phyloP scores from a whole-genome alignment of 2,329 filamentous ascomycete species.

The Zymoseptoria passerinii region DNA sequence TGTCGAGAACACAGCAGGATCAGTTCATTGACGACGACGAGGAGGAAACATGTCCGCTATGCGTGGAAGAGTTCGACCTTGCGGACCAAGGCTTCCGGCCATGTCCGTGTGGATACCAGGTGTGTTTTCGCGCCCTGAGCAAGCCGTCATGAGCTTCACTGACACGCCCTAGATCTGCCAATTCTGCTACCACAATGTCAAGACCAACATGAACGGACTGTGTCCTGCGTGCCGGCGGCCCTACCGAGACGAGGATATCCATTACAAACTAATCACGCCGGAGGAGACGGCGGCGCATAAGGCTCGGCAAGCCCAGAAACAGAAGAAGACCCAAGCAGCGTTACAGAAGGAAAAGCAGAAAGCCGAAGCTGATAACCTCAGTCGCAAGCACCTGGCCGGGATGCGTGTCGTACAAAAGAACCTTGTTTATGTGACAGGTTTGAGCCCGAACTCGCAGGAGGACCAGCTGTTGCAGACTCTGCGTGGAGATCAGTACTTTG shows the following conservation, averaged over 20 bases:
- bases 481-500: slow-evolving; percentile 87
- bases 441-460: slow-evolving; percentile 85
- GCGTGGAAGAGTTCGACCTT: slow-evolving; percentile 97
- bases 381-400: slow-evolving; percentile 89
- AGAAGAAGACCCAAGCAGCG: slow-evolving; percentile 82
- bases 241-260: slow-evolving; percentile 94
- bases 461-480: slow-evolving; percentile 86
- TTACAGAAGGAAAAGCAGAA: slow-evolving; percentile 94
- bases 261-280: slow-evolving; percentile 88
- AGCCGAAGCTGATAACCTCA: slow-evolving; percentile 89
- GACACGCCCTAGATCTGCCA: slow-evolving; percentile 69
- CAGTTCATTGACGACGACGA: slow-evolving; percentile 48
- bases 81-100: slow-evolving; percentile 95
- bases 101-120: slow-evolving; percentile 96
- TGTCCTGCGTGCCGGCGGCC: slow-evolving; percentile 94
- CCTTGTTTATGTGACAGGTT: slow-evolving; percentile 91
- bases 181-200: slow-evolving; percentile 99
- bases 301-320: slow-evolving; percentile 68
- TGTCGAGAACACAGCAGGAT: slow-evolving; percentile 44
- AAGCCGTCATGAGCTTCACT: background rate
- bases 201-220: slow-evolving; percentile 92
- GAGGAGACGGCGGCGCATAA: slow-evolving; percentile 79
- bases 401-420: slow-evolving; percentile 98
- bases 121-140: slow-evolving; percentile 38
- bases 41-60: slow-evolving; percentile 70